These are phyloP conservation scores for Meyerozyma carpophila DNA, from an alignment of 1,139 yeast genomes.

Conservation along the genomic window DNA sequence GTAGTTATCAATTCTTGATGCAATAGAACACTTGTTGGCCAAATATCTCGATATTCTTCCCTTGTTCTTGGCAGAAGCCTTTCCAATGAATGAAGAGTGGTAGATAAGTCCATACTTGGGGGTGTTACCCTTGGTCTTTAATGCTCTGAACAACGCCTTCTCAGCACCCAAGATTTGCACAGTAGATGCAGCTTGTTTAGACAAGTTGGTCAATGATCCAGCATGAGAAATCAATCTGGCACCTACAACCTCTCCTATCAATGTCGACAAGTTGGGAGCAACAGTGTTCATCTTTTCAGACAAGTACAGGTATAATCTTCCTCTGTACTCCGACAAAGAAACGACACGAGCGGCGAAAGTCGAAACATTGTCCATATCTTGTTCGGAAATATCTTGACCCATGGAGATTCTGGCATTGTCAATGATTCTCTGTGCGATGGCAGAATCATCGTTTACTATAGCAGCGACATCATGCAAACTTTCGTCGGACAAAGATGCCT, in stretches of 20 bases:
- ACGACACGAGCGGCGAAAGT: slow-evolving; percentile 94
- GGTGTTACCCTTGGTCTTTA: slow-evolving; percentile 96
- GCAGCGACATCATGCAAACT: slow-evolving; percentile 87
- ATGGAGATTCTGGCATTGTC: slow-evolving; percentile 89
- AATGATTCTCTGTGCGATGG: slow-evolving; percentile 85
- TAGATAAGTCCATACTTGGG: slow-evolving; percentile 97
- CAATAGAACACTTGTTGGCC: slow-evolving; percentile 98
- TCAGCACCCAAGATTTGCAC: slow-evolving; percentile 98
- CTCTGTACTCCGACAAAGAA: slow-evolving; percentile 88
- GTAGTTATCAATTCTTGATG: slow-evolving; percentile 96
- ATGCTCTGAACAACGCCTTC: slow-evolving; percentile 96
- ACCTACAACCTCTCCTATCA: slow-evolving; percentile 97
- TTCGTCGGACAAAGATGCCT: slow-evolving; percentile 76
- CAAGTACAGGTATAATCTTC: slow-evolving; percentile 79
- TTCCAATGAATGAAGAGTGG: slow-evolving; percentile 95
- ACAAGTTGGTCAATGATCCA: slow-evolving; percentile 91
- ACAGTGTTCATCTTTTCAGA: slow-evolving; percentile 95
- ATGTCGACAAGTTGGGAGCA: slow-evolving; percentile 95
- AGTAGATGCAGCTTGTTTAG: slow-evolving; percentile 98
- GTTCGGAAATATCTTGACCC: slow-evolving; percentile 97
- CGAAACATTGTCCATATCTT: slow-evolving; percentile 85
- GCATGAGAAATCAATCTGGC: slow-evolving; percentile 98
- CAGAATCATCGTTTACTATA: slow-evolving; percentile 87
- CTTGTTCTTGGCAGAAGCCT: slow-evolving; percentile 94
- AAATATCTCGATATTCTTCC: slow-evolving; percentile 98